Conservation (phyloP, 345 rosid genomes). For the Zanthoxylum bungeanum region DNA sequence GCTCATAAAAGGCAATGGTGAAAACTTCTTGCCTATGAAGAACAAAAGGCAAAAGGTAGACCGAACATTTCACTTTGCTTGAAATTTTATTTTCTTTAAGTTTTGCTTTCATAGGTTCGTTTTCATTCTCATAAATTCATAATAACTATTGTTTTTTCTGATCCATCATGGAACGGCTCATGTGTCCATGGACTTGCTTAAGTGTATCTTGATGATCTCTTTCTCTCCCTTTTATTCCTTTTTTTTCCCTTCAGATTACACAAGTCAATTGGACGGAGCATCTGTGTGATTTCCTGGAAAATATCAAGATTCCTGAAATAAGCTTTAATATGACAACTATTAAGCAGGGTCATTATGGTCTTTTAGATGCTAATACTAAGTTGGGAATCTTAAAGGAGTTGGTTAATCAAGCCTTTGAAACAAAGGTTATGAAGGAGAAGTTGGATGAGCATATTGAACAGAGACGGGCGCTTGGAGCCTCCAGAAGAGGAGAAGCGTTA, state of each 20-base stretch:
- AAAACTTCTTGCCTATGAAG: constrained; percentile 35
- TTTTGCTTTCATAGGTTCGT: background rate
- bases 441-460: constrained; percentile 75
- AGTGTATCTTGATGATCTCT: constrained; percentile 9
- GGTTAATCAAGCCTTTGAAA: constrained; percentile 59
- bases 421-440: constrained; percentile 58
- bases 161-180: background rate
- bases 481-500: constrained; percentile 81
- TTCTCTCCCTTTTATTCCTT: too few species aligned
- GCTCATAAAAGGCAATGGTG: constrained; percentile 53
- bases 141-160: background rate
- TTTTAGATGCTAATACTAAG: constrained; percentile 56
- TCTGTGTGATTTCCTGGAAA: constrained; percentile 84
- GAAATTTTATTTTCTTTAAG: background rate
- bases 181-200: constrained; percentile 14
- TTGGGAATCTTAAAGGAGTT: constrained; percentile 59
- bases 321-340: constrained; percentile 46
- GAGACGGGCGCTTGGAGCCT: constrained; percentile 68
- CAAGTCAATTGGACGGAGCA: constrained; percentile 78
- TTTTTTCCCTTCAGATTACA: constrained; percentile 87
- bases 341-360: constrained; percentile 88
- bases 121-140: background rate
- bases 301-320: constrained; percentile 46
- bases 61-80: constrained; percentile 16
- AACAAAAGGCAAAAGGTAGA: constrained; percentile 63